Conservation (phyloP, 257 asterid genomes). For the Nicotiana tomentosiformis region DNA sequence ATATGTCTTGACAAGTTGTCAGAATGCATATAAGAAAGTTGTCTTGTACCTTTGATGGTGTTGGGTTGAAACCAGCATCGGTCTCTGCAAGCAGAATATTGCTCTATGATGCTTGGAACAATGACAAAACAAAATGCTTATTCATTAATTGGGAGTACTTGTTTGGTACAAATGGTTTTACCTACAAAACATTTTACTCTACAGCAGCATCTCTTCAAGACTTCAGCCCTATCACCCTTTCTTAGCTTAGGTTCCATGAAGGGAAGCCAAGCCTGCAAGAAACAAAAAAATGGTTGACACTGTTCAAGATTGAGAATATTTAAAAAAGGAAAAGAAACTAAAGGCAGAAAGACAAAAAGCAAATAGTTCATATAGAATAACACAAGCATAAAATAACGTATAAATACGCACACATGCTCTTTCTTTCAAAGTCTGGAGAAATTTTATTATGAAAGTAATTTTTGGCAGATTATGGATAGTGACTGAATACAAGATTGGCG, state of each 20-base stretch:
- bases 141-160: neutral
- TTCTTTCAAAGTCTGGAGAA: neutral
- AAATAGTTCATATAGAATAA: neutral
- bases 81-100: constrained; percentile 48
- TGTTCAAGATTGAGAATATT: neutral
- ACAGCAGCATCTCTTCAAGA: constrained; percentile 43
- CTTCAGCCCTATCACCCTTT: constrained; percentile 35
- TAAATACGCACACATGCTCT: neutral
- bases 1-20: neutral
- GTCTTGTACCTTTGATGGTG: constrained; percentile 55
- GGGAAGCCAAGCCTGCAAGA: constrained; percentile 59
- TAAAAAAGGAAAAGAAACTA: neutral
- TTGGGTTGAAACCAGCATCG: constrained; percentile 77
- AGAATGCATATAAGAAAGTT: neutral
- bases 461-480: neutral
- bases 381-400: neutral
- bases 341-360: neutral
- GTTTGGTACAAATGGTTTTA: constrained; percentile 11
- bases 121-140: neutral
- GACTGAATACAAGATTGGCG: neutral
- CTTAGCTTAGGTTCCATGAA: constrained; percentile 61
- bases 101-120: neutral
- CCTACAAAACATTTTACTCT: constrained; percentile 83
- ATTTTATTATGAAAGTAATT: neutral
- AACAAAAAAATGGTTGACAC: neutral